Evolutionary conservation across 768 basidiomycete species (phyloP), one percentile per base, ranked within the genome.

Genomic region (Russula griseocarnosa): DNA sequence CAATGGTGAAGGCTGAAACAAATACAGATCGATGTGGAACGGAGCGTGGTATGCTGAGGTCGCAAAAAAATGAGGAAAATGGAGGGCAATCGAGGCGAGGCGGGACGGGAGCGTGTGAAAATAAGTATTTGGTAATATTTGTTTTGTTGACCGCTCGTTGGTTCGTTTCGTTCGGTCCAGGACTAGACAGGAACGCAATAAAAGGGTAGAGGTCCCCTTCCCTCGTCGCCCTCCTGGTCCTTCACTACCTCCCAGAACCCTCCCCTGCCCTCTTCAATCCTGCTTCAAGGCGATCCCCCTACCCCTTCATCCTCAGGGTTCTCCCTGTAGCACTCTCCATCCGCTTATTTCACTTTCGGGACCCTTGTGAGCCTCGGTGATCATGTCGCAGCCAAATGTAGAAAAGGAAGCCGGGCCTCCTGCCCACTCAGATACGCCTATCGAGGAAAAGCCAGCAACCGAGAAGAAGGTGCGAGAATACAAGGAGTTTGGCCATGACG

Each of bases 401-500:
- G 83, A 83, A 79, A 87, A 88, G 81, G 86, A 83, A 79, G 83
- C 85, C 46, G 85, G 84, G 67, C 81, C 84, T 22, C 75, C 78
- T 71, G 79, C 80, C 72, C 78, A 82, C 58, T 51, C 72, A n/a
- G 62, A 63, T 55, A 76, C 79, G 49, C 76, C 78, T 16, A 58
- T 69, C 10, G 54, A 59, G 24, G 72, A 71, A 34, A 56, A 64
- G 32, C 54, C 69, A 30, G 61, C 60, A 28, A 66, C 61, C 0
- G 72, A 77, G 67, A 78, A 80, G 76, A 86, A 76, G 73, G 88
- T 90, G 79, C 82, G 90, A 78, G 88, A 90, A 79, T 93, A 93
- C 80, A 93, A 89, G 81, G 91, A 92, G 49, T 89, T 92, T 62
- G 83, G 82, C 63, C 86, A 92, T 72, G 88, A 90, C 2, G 78